Percentiles rank a stretch among this genome's conserved stretches.
Evolutionary conservation across 345 rosid genomes (phyloP).

Genomic region (Populus simonii): DNA sequence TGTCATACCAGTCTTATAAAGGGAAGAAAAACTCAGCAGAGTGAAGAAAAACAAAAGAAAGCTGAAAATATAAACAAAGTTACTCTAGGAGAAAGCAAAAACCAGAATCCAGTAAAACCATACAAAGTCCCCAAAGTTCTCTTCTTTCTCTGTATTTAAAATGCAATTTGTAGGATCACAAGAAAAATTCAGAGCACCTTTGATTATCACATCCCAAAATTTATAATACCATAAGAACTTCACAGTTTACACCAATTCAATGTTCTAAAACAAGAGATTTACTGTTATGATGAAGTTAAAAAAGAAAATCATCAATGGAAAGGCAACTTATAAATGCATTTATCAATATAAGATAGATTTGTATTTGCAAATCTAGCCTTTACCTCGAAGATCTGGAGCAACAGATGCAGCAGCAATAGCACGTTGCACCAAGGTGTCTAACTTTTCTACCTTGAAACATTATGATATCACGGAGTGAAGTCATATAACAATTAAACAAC

Average conservation of each 20-base stretch:
- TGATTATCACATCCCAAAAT: not conserved
- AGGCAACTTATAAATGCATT: not conserved
- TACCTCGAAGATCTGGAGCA: constrained; percentile 75
- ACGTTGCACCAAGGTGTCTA: constrained; percentile 76
- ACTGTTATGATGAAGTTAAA: not conserved
- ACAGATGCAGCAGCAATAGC: constrained; percentile 67
- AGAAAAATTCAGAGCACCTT: not conserved
- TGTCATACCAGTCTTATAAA: constrained; percentile 55
- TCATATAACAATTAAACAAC: not conserved
- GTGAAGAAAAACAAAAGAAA: not conserved
- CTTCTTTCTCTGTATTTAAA: not conserved
- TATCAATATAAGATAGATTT: constrained; percentile 2
- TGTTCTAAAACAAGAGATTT: not conserved
- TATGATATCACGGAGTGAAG: not conserved
- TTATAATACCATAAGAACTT: not conserved
- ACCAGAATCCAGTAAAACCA: not conserved
- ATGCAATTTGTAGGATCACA: not conserved
- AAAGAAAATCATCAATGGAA: not conserved
- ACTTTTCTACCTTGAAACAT: constrained; percentile 57
- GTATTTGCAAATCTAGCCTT: constrained; percentile 19
- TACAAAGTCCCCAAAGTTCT: not conserved
- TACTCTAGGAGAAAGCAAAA: constrained; percentile 4
- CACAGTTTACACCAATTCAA: not conserved
- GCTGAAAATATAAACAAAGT: not conserved
- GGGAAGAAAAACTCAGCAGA: constrained; percentile 3